Percentiles rank a stretch among this genome's conserved stretches.
Evolutionary conservation across 78 protist genomes (phyloP).

Genomic region (Guillardia theta): DNA sequence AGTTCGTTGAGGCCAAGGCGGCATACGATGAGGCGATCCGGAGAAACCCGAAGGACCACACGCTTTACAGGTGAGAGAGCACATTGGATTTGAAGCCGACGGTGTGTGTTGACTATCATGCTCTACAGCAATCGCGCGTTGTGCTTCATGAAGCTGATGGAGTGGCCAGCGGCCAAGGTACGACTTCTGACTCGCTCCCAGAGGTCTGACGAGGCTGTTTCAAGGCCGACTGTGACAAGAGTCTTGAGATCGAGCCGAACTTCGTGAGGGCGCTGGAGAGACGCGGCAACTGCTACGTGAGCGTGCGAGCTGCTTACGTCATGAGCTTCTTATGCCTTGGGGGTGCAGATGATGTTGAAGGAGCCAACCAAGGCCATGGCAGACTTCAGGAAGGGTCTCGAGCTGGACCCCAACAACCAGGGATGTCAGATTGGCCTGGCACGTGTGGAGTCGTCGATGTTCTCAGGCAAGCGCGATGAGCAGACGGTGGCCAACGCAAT

Average conservation of each 20-base stretch:
- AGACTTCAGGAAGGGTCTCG: conserved; percentile 72
- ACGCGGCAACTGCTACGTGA: conserved; percentile 27
- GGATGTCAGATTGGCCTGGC: neutral
- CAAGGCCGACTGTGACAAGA: conserved; percentile 70
- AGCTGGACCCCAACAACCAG: conserved; percentile 53
- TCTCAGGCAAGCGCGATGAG: neutral
- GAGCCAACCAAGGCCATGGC: conserved; percentile 80
- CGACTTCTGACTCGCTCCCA: neutral
- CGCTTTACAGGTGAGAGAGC: too few relatives aligned
- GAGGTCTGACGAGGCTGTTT: neutral
- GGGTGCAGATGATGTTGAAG: conserved; percentile 65
- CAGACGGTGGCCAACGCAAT: neutral
- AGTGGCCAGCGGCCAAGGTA: conserved; percentile 14
- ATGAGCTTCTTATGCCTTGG: neutral
- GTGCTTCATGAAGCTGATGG: conserved; percentile 41
- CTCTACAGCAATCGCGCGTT: conserved; percentile 73
- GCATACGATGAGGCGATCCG: conserved; percentile 78
- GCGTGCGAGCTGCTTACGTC: neutral
- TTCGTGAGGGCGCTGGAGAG: conserved; percentile 45
- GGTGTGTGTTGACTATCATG: too few relatives aligned
- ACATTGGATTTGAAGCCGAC: too few relatives aligned
- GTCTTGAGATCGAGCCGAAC: conserved; percentile 62
- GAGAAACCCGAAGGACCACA: conserved; percentile 81
- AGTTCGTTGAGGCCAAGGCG: conserved; percentile 78
- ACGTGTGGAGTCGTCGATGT: neutral